These are phyloP conservation scores for Fusarium nygamai DNA, from an alignment of 2,329 filamentous ascomycete species.

Conservation along the genomic window DNA sequence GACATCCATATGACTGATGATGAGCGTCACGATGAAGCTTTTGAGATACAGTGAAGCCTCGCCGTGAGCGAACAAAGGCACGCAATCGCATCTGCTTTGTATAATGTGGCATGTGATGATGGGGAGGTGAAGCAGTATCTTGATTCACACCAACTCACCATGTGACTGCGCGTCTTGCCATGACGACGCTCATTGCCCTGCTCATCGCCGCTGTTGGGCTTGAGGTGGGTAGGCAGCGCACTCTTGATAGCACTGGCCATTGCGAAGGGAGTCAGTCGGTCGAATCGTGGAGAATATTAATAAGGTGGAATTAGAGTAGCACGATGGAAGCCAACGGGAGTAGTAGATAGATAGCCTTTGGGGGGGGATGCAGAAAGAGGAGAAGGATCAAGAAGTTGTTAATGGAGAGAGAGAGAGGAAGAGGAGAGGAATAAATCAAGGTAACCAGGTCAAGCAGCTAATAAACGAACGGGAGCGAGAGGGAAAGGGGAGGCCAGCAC, in stretches of 20 bases:
- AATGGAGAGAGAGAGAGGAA: neutral
- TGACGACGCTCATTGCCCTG: constrained; percentile 71
- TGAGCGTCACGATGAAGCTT: neutral
- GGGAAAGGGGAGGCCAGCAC: constrained; percentile 27
- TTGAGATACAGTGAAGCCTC: neutral
- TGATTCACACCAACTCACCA: constrained; percentile 67
- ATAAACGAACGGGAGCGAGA: constrained; percentile 6
- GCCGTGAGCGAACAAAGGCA: neutral
- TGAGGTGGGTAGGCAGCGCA: constrained; percentile 86
- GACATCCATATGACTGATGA: neutral
- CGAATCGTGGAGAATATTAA: constrained; percentile 10
- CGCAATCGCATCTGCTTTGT: neutral
- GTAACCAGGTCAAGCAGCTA: constrained; percentile 15
- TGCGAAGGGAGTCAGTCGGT: constrained; percentile 41
- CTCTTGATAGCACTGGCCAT: constrained; percentile 79
- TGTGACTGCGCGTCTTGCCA: constrained; percentile 86
- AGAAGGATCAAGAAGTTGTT: constrained; percentile 28
- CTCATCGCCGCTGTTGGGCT: constrained; percentile 63
- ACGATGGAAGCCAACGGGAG: constrained; percentile 4
- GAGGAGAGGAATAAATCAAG: constrained; percentile 34
- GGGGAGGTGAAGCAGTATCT: neutral
- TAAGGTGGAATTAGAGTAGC: constrained; percentile 7
- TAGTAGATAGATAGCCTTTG: neutral
- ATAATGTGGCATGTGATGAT: neutral
- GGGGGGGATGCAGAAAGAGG: constrained; percentile 6